Evolutionary conservation across 2,329 filamentous ascomycete species (phyloP).

Genomic region (Helminthosporium solani): DNA sequence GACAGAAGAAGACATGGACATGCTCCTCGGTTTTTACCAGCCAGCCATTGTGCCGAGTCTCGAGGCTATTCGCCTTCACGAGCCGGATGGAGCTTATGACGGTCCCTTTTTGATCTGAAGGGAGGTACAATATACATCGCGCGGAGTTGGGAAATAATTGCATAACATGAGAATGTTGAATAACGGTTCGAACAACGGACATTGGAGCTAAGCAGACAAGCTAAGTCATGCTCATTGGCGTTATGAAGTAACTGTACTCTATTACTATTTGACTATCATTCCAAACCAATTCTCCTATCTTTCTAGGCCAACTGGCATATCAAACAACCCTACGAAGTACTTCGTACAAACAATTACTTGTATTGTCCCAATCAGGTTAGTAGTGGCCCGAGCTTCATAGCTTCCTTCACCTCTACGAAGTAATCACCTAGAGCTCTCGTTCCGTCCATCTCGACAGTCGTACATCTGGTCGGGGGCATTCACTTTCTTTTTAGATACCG

Average conservation of each 20-base stretch:
- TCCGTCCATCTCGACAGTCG: too few relatives aligned
- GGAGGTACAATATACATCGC: not conserved
- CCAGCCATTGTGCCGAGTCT: constrained; percentile 48
- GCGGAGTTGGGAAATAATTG: constrained; percentile 3
- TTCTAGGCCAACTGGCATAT: too few relatives aligned
- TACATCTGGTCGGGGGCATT: too few relatives aligned
- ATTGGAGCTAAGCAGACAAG: constrained; percentile 4
- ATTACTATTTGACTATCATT: not conserved
- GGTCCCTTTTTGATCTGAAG: constrained; percentile 47
- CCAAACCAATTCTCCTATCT: not conserved
- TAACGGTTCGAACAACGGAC: not conserved
- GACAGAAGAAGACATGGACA: constrained; percentile 78
- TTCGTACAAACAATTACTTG: too few relatives aligned
- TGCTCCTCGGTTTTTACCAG: constrained; percentile 73
- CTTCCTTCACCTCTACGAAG: not conserved
- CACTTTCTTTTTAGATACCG: too few relatives aligned
- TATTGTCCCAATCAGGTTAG: constrained; percentile 21
- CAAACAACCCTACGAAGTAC: too few relatives aligned
- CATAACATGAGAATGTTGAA: not conserved
- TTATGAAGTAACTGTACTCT: not conserved
- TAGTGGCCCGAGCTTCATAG: constrained; percentile 16
- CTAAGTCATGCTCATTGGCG: not conserved
- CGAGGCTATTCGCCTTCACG: constrained; percentile 44
- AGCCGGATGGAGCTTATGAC: constrained; percentile 47
- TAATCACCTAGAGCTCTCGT: too few relatives aligned